phyloP scores from a whole-genome alignment of 2,329 filamentous ascomycete genomes.

The Cladophialophora chaetospira region DNA sequence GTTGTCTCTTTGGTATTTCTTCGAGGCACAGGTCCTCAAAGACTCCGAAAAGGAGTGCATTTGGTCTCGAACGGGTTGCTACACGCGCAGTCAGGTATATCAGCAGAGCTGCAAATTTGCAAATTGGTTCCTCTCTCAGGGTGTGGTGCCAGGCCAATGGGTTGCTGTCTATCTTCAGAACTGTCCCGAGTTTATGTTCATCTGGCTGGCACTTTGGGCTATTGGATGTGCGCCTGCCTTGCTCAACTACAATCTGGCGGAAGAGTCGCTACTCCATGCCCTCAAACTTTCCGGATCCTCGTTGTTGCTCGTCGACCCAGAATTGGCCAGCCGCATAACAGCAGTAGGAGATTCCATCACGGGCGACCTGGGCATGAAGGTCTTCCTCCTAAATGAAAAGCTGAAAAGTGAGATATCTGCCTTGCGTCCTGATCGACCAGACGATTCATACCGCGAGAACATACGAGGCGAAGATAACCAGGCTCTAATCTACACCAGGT shows the following conservation, averaged over 20 bases:
- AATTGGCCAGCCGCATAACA: background rate
- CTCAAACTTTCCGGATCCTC: conserved; percentile 58
- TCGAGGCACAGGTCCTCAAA: background rate
- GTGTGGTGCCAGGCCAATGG: conserved; percentile 60
- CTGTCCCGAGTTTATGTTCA: conserved; percentile 65
- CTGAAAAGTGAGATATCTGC: background rate
- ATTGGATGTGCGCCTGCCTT: conserved; percentile 70
- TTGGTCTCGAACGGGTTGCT: background rate
- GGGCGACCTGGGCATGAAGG: background rate
- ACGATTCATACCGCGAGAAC: conserved; percentile 45
- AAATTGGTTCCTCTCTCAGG: conserved; percentile 59
- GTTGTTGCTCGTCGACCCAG: conserved; percentile 35
- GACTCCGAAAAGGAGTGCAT: background rate
- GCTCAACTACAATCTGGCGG: conserved; percentile 65
- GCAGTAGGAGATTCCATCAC: background rate
- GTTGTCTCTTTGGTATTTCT: background rate
- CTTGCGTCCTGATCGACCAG: background rate
- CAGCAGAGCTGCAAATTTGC: conserved; percentile 48
- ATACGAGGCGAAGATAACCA: background rate
- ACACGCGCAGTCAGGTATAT: background rate
- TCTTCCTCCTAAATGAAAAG: background rate
- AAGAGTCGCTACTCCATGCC: conserved; percentile 65
- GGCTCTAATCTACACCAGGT: conserved; percentile 55
- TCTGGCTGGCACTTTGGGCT: conserved; percentile 64
- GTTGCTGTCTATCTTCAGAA: conserved; percentile 69